phyloP scores from a whole-genome alignment of 306 rosid genomes.

The Glycine latifolia region DNA sequence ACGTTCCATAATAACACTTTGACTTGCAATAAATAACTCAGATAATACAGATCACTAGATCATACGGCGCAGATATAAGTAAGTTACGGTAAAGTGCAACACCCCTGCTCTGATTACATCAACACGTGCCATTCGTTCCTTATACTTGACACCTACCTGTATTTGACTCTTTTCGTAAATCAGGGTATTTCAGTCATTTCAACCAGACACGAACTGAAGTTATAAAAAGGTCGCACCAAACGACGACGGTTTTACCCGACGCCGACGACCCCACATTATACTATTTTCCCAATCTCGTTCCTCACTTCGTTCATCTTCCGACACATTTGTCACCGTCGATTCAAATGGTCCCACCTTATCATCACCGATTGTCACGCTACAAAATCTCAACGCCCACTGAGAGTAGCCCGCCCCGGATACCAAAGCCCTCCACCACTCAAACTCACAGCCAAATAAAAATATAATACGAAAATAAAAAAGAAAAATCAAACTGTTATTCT shows the following conservation, averaged over 20 bases:
- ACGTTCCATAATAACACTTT: conserved; percentile 27
- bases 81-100: not conserved
- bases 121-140: conserved; percentile 51
- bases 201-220: not conserved
- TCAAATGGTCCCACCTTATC: conserved; percentile 41
- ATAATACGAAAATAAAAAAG: not conserved
- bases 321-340: conserved; percentile 49
- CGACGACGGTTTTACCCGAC: conserved; percentile 53
- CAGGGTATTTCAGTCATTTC: conserved; percentile 43
- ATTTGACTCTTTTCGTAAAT: conserved; percentile 39
- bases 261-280: conserved; percentile 47
- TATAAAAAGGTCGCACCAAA: not conserved
- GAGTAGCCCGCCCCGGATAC: conserved; percentile 11
- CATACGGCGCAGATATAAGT: conserved; percentile 37
- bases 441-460: conserved; percentile 37
- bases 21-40: conserved; percentile 30
- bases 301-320: conserved; percentile 37
- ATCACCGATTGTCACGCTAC: conserved; percentile 47
- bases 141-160: conserved; percentile 10
- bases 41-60: not conserved
- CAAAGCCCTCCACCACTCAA: conserved; percentile 43
- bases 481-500: not conserved
- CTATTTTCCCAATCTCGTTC: not conserved
- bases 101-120: not conserved
- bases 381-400: conserved; percentile 34